Base-by-base conservation (phyloP, 768 basidiomycete genomes). In the Pleurotus salmoneostramineus region DNA sequence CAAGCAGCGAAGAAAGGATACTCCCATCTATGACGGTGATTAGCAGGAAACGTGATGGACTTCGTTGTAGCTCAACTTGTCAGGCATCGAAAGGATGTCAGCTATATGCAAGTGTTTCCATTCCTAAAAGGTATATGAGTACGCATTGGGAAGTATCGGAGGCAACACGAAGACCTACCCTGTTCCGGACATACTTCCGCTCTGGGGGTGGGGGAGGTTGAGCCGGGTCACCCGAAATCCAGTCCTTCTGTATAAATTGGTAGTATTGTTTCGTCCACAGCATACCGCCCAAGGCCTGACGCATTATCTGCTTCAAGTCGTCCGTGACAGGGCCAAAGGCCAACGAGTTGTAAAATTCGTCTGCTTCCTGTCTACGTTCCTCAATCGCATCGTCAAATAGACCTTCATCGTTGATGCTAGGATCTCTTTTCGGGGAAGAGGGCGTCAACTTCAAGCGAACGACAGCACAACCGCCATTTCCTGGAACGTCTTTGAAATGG, bases 1-100 rank as follows among this genome's bases (percentile, higher is more conserved):
- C 93, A 96, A 50, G 95, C 95, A 0, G 96, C 95, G 66, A 99
- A 98, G 81, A 97, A 98, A 0, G 97, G 97, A 69, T 98, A 98
- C 73, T 99, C 97, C 97, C 97, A 92, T 70, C 88, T 91, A 15
- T 54, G 21, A 60, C 59, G 48, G 47, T 21, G 47, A 35, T 55
- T 17, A 43, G 37, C 37, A 56, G 60, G 17, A 45, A 48, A 27
- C 21, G 21, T 27, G 21, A 52, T 5, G 51, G n/a, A 21, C 0
- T 72, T 81, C 17, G 60, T 10, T 40, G 37, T n/a, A 40, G 3
- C 37, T 40, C 37, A 40, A 96, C 89, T 99, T 99, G 74, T 99
- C 96, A 5, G 97, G 97, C 97, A 99, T 98, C 10, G 95, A 98
- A 42, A 99, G 80, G 61, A 99, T 87, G 68, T 99, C 97, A 54